Conservation (phyloP, 192 early-diverging fungal species). For the Umbelopsis vinacea region DNA sequence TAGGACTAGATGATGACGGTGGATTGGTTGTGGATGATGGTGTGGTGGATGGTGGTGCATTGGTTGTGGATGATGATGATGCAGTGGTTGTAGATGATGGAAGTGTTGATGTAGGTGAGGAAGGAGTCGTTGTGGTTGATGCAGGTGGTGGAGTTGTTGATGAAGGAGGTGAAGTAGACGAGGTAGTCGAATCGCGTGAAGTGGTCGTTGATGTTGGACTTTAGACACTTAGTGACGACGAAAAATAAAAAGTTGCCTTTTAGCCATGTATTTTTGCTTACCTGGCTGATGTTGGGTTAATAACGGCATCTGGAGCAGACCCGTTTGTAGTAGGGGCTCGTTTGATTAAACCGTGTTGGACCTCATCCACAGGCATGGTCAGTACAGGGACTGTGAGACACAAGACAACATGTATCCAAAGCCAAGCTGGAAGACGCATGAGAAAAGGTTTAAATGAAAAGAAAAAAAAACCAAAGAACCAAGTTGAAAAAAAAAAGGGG, state of each 20-base stretch:
- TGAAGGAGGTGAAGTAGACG: not conserved
- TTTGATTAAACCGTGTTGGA: not conserved
- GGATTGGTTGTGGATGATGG: not conserved
- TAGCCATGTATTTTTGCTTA: not conserved
- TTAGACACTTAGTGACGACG: not conserved
- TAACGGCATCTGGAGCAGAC: not conserved
- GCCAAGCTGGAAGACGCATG: not conserved
- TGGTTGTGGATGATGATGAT: not conserved
- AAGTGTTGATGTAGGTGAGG: not conserved
- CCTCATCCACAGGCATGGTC: not conserved
- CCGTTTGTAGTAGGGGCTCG: not conserved
- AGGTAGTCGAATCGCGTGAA: not conserved
- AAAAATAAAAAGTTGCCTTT: not conserved
- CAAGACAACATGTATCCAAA: slow-evolving; percentile 3
- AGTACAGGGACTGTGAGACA: not conserved
- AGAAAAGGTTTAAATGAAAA: not conserved
- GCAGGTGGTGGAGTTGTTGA: not conserved
- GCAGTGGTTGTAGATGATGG: too few species aligned
- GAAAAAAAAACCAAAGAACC: not conserved
- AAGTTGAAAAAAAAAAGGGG: not conserved
- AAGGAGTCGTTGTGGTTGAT: not conserved
- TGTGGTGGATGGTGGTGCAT: not conserved
- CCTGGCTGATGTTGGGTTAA: not conserved
- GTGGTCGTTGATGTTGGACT: not conserved
- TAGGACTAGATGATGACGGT: not conserved